Base-by-base conservation (phyloP, 352 stramenopile species). In the Globisporangium megalacanthum region DNA sequence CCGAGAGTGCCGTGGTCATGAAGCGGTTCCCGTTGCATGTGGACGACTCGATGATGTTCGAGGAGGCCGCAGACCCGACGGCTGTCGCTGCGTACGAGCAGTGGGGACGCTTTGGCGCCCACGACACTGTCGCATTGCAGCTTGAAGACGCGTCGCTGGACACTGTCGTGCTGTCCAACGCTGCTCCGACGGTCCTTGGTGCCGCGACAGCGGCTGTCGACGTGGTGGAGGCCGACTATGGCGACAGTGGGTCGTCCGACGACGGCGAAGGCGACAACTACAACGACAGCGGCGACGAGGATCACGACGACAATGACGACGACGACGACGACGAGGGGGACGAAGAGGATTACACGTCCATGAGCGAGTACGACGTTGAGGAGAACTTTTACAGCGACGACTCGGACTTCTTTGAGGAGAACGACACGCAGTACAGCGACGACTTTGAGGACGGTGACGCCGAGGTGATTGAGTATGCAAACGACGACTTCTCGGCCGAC, bases 351-450 rank as follows among this genome's bases (percentile, higher is more conserved):
- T 79, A 86, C 60, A 81, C 79, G 15, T 92, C 81, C 0, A 62
- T 75, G 47, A 89, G 79, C 66, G 77, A 88, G 35, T 90, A 88
- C 64, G 83, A 87, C 25, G 79, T 72, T 0, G 80, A 92, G 56
- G 83, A 93, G 53, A 93, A 91, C 60, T 92, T 88, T 61, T 93
- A 93, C 71, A 91, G 79, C 50, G 81, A 91, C 54, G 75, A 86
- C 63, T 89, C 79, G 41, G 81, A 90, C 48, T 82, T 86, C 60
- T 80, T 80, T 35, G 78, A 82, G 35, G 73, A 85, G 29, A 79
- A 82, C 54, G 77, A 80, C 6, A 82, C 72, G 6, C 78, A 86
- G 50, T 90, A 90, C 68, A 93, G 81, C 62, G 81, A 93, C 36
- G 83, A 93, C 55, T 92, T 89, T 60, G 83, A 93, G 53, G 79